A percentile compares a stretch with the other conserved stretches of the same genome.
These are phyloP conservation scores for Hondaea fermentalgiana DNA, from an alignment of 108 stramenopile genomes.

Conservation along the genomic window DNA sequence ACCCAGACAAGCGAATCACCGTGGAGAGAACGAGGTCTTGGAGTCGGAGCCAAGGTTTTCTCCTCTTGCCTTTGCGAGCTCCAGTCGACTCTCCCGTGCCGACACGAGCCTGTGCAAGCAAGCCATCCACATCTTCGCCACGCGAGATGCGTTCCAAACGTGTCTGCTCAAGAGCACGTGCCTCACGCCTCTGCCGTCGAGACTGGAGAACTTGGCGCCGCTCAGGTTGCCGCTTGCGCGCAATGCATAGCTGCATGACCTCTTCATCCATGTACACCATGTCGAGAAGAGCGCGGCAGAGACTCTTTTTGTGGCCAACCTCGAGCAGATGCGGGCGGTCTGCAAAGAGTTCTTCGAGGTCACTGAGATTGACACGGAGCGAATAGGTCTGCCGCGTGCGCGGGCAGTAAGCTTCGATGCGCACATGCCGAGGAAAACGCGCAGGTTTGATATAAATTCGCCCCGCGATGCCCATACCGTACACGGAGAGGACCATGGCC, in stretches of 20 bases:
- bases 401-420: conserved; percentile 2
- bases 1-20: background rate
- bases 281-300: background rate
- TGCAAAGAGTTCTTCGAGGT: background rate
- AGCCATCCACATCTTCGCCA: background rate
- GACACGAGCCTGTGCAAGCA: background rate
- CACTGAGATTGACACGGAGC: background rate
- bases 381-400: background rate
- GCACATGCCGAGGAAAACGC: background rate
- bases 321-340: background rate
- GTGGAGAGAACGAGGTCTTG: background rate
- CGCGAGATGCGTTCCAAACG: background rate
- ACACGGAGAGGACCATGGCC: background rate
- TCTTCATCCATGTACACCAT: background rate
- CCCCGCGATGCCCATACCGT: conserved; percentile 5
- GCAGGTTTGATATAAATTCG: background rate
- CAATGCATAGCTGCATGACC: background rate
- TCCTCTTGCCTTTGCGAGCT: background rate
- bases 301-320: background rate
- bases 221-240: background rate
- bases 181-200: background rate
- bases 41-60: background rate
- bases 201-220: background rate
- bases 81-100: background rate
- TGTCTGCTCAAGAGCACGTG: background rate